These are phyloP conservation scores for Trichophyton equinum DNA, from an alignment of 2,329 filamentous ascomycete species.

Conservation along the genomic window DNA sequence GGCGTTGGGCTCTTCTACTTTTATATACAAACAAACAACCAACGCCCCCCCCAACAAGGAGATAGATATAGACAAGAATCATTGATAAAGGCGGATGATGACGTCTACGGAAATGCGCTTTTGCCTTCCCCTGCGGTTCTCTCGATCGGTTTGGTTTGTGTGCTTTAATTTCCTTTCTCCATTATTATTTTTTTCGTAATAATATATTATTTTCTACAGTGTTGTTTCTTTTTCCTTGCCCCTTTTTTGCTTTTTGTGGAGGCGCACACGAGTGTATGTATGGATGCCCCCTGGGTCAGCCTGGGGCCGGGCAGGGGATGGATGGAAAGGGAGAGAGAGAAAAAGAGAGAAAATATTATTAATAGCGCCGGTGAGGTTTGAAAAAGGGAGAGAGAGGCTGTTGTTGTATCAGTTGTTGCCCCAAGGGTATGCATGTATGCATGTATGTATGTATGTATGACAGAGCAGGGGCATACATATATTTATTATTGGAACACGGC, in stretches of 20 bases:
- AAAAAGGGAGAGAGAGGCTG: neutral
- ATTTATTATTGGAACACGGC: neutral
- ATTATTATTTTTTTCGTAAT: neutral
- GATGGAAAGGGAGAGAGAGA: neutral
- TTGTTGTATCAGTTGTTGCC: neutral
- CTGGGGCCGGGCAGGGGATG: neutral
- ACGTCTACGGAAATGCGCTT: too few species aligned
- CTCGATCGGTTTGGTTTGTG: neutral
- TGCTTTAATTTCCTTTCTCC: neutral
- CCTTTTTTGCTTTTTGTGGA: neutral
- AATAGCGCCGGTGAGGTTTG: too few species aligned
- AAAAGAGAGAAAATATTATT: neutral
- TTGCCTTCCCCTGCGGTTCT: too few species aligned
- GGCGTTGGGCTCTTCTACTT: too few species aligned
- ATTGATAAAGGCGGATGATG: too few species aligned
- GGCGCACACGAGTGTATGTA: neutral
- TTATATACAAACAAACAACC: too few species aligned
- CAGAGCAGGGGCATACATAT: neutral
- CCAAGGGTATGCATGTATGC: neutral
- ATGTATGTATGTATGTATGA: neutral
- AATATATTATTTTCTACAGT: neutral
- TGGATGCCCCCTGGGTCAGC: neutral
- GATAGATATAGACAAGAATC: too few species aligned
- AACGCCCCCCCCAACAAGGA: too few species aligned
- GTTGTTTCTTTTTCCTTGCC: neutral